phyloP scores from a whole-genome alignment of 2,329 filamentous ascomycete species.

The Penicillium vulpinum region DNA sequence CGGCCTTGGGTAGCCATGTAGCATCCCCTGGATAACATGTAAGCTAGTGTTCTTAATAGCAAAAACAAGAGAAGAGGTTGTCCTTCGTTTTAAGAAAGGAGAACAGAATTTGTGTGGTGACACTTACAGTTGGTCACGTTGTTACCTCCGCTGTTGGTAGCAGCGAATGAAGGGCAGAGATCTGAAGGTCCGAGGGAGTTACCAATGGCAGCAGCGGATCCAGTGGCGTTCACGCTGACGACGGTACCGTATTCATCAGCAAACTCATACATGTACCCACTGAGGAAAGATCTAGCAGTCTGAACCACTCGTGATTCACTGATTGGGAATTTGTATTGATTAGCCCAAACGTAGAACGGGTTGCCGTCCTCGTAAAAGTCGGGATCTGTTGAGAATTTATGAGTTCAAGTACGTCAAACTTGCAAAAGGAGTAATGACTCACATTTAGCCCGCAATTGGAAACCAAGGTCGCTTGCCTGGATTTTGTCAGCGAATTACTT shows the following conservation, averaged over 20 bases:
- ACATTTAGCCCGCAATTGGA: constrained; percentile 24
- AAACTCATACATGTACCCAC: constrained; percentile 60
- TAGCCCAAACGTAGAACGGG: constrained; percentile 63
- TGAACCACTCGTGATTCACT: constrained; percentile 52
- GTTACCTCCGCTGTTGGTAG: constrained; percentile 42
- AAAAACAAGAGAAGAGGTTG: accelerated
- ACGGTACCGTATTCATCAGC: constrained; percentile 58
- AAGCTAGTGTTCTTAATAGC: background rate
- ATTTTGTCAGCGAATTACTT: background rate
- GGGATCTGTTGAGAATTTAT: constrained; percentile 38
- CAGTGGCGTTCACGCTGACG: constrained; percentile 58
- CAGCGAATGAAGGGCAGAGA: constrained; percentile 60
- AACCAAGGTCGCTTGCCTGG: constrained; percentile 20
- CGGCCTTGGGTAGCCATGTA: constrained; percentile 16
- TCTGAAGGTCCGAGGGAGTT: constrained; percentile 66
- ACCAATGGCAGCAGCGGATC: constrained; percentile 54
- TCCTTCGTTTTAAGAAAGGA: background rate
- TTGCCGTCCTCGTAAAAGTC: constrained; percentile 52
- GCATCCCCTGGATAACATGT: constrained; percentile 11
- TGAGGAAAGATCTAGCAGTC: constrained; percentile 61
- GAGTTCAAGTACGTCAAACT: background rate
- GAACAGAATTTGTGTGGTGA: background rate
- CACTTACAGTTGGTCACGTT: constrained; percentile 24
- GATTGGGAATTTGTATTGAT: constrained; percentile 59
- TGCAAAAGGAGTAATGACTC: background rate